These are phyloP conservation scores for Conticribra guillardii DNA, from an alignment of 108 stramenopile genomes.

Conservation along the genomic window DNA sequence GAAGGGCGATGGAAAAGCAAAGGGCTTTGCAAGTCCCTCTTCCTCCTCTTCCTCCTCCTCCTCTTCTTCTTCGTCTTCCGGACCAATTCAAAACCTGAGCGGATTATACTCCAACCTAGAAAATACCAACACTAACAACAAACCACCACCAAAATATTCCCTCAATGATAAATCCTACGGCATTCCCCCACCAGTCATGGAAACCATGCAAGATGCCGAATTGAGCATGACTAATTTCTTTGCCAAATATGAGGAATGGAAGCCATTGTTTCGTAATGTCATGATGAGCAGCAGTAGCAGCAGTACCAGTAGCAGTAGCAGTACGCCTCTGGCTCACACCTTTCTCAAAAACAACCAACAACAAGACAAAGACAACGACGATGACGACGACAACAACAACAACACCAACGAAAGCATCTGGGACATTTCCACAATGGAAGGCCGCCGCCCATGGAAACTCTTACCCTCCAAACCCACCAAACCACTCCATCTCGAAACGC, in stretches of 20 bases:
- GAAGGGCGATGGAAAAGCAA: too few relatives aligned
- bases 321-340: neutral
- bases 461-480: constrained; percentile 36
- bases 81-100: neutral
- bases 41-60: too few relatives aligned
- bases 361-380: too few relatives aligned
- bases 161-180: constrained; percentile 11
- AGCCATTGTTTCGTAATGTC: constrained; percentile 57
- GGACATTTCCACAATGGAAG: constrained; percentile 22
- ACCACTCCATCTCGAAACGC: constrained; percentile 26
- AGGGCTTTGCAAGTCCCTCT: too few relatives aligned
- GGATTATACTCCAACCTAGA: neutral
- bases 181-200: neutral
- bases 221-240: constrained; percentile 58
- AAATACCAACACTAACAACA: neutral
- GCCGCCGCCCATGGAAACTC: constrained; percentile 19
- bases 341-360: neutral
- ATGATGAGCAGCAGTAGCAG: constrained; percentile 3
- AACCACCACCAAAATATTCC: neutral
- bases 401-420: constrained; percentile 4
- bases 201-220: neutral
- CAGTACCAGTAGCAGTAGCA: too few relatives aligned
- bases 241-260: constrained; percentile 46
- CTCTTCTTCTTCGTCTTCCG: too few relatives aligned
- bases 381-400: too few relatives aligned